Evolutionary conservation across 352 stramenopile species (phyloP).

Genomic region (Phytophthora pseudosyringae): DNA sequence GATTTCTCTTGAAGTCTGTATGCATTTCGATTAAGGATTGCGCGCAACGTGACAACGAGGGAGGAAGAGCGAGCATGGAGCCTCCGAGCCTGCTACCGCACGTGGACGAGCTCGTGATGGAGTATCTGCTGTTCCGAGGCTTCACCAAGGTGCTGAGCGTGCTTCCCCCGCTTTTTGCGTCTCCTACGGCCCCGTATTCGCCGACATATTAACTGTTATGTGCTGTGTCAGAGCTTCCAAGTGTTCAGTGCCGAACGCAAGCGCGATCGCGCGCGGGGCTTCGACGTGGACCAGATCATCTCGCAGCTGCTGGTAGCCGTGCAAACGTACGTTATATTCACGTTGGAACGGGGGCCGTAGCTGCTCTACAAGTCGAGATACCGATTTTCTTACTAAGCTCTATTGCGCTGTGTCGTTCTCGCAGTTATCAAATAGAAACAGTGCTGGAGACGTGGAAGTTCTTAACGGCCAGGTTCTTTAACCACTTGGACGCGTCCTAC

Average conservation of each 20-base stretch:
- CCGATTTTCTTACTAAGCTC: slow-evolving; percentile 8
- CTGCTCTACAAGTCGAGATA: slow-evolving; percentile 14
- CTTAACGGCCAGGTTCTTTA: slow-evolving; percentile 80
- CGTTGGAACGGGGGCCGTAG: not conserved
- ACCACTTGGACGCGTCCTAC: slow-evolving; percentile 79
- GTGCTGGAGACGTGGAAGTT: slow-evolving; percentile 86
- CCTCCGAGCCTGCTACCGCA: slow-evolving; percentile 64
- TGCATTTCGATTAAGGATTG: slow-evolving; percentile 26
- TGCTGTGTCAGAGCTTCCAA: slow-evolving; percentile 68
- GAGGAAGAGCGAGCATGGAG: slow-evolving; percentile 33
- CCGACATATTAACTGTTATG: slow-evolving; percentile 11
- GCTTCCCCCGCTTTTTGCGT: not conserved
- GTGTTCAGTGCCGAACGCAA: slow-evolving; percentile 76
- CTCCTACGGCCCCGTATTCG: not conserved
- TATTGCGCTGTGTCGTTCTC: slow-evolving; percentile 13
- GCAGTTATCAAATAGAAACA: slow-evolving; percentile 78
- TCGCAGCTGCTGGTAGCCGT: slow-evolving; percentile 66
- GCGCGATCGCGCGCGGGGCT: slow-evolving; percentile 70
- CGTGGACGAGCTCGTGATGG: slow-evolving; percentile 87
- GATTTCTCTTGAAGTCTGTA: slow-evolving; percentile 34
- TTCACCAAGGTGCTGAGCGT: slow-evolving; percentile 66
- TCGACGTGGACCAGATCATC: slow-evolving; percentile 84
- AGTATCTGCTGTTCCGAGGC: slow-evolving; percentile 86
- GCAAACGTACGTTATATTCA: slow-evolving; percentile 46
- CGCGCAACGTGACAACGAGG: slow-evolving; percentile 27